These are phyloP conservation scores for Agrocybe praecox DNA, from an alignment of 768 basidiomycete genomes.

Conservation along the genomic window DNA sequence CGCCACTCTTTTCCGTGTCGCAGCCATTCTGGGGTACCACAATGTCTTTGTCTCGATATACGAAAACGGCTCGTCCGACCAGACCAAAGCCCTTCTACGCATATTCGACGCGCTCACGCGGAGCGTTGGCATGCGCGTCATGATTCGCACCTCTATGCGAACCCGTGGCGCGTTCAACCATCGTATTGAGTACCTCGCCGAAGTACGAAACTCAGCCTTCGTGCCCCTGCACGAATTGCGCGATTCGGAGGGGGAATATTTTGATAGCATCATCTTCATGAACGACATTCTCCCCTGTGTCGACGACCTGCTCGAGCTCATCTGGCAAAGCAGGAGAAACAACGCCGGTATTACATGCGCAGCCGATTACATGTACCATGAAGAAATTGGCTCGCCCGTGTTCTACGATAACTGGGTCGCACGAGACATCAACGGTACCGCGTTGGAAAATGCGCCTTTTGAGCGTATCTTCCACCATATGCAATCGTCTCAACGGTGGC, in stretches of 20 bases:
- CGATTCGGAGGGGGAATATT: conserved; percentile 90
- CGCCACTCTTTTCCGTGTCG: conserved; percentile 92
- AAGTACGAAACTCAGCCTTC: conserved; percentile 98
- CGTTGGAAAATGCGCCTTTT: conserved; percentile 97
- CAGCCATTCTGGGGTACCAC: conserved; percentile 91
- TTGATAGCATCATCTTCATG: conserved; percentile 98
- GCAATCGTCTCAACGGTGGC: conserved; percentile 78
- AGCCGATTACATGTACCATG: conserved; percentile 99
- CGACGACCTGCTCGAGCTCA: conserved; percentile 96
- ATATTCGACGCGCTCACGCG: conserved; percentile 94
- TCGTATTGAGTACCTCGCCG: conserved; percentile 99
- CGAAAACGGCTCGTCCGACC: conserved; percentile 99
- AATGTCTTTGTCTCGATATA: conserved; percentile 99
- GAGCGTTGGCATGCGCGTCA: conserved; percentile 88
- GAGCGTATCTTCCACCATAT: conserved; percentile 91
- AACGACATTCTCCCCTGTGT: conserved; percentile 99
- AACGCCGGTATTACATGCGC: conserved; percentile 99
- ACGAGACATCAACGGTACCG: conserved; percentile 97
- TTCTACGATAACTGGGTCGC: conserved; percentile 99
- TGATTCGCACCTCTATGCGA: conserved; percentile 90
- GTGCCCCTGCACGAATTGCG: conserved; percentile 93
- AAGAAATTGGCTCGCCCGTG: conserved; percentile 90
- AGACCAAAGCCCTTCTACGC: conserved; percentile 94
- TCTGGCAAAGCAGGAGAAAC: conserved; percentile 91
- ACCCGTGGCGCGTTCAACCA: conserved; percentile 97